Percentiles rank a stretch among this genome's conserved stretches.
Evolutionary conservation across 2,329 filamentous ascomycete genomes (phyloP).

Genomic region (Colletotrichum tropicale): DNA sequence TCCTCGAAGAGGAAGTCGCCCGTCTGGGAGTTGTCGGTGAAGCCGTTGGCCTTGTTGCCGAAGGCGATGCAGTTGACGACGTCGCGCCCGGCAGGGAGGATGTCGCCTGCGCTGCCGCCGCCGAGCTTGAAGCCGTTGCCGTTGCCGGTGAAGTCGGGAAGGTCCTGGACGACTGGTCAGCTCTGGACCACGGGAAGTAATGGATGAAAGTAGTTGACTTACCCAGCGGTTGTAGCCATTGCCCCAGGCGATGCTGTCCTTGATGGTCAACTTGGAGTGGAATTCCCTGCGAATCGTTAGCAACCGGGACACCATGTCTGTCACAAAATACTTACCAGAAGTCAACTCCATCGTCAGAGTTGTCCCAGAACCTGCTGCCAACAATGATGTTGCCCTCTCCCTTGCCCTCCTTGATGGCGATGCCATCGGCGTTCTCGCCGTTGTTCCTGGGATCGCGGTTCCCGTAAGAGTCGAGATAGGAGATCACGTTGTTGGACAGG

Average conservation of each 20-base stretch:
- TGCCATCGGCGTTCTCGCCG: conserved; percentile 48
- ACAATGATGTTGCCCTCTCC: conserved; percentile 45
- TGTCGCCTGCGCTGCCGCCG: conserved; percentile 36
- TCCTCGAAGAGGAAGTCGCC: conserved; percentile 5
- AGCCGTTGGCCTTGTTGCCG: conserved; percentile 46
- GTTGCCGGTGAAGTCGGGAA: conserved; percentile 37
- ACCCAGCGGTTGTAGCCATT: conserved; percentile 50
- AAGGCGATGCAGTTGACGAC: conserved; percentile 50
- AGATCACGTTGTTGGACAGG: conserved; percentile 32
- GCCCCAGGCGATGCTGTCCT: conserved; percentile 49
- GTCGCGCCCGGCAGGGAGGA: conserved; percentile 43
- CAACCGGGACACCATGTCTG: rapidly evolving
- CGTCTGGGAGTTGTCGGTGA: conserved; percentile 40
- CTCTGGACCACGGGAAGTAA: rapidly evolving
- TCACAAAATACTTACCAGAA: conserved; percentile 26
- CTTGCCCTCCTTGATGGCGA: conserved; percentile 47
- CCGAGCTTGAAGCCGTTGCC: conserved; percentile 56
- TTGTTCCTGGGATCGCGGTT: conserved; percentile 49
- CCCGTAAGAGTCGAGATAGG: conserved; percentile 40
- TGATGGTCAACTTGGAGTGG: conserved; percentile 42
- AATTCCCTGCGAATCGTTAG: conserved; percentile 25
- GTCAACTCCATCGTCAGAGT: conserved; percentile 50
- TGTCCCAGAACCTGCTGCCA: conserved; percentile 47
- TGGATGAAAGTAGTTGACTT: background rate
- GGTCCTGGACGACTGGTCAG: background rate